Evolutionary conservation across 2,329 filamentous ascomycete genomes (phyloP), one percentile per base, ranked within the genome.

Genomic region (Trichophyton mentagrophytes): DNA sequence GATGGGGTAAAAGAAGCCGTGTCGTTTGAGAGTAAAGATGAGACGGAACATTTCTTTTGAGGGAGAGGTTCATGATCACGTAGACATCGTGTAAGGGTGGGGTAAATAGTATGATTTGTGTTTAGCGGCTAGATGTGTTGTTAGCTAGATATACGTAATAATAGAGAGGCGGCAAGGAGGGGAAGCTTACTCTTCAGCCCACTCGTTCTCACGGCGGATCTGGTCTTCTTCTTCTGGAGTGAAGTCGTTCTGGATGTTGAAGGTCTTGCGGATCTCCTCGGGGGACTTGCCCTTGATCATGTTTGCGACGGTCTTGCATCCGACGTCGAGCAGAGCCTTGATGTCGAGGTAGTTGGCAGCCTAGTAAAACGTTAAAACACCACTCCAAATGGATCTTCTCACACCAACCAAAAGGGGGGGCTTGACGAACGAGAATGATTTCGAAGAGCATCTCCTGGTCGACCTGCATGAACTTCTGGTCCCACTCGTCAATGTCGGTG

Each of bases 221-320:
- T 99, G 93, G 72, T 99, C 93, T 76, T 99, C 93, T 78, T 99
- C 93, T 76, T 99, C 93, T 1, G 92, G 90, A 0, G 93, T 97
- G 78, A 99, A 99, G 75, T 99, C 93, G 70, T 99, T 99, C 70
- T 95, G 93, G 71, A 99, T 99, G 79, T 99, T 99, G 81, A 99
- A 99, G 0, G 93, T 99, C 82, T 97, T 99, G 58, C 93, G 89
- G 70, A 99, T 99, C 80, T 99, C 93, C 74, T 99, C 93, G 2
- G 93, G 93, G 0, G 90, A 96, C 82, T 99, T 99, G 78, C 93
- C 93, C 88, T 99, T 99, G 82, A 99, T 99, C 93, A 99, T 99
- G 79, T 99, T 99, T 64, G 93, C 93, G 15, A 99, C 93, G 0
- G 93, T 99, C 84, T 99, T 99, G 85, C 93, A 99, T 64, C 93